Percentiles rank a stretch among this genome's conserved stretches.
phyloP scores from a whole-genome alignment of 164 flowering plant genomes.

The Annona squamosa region DNA sequence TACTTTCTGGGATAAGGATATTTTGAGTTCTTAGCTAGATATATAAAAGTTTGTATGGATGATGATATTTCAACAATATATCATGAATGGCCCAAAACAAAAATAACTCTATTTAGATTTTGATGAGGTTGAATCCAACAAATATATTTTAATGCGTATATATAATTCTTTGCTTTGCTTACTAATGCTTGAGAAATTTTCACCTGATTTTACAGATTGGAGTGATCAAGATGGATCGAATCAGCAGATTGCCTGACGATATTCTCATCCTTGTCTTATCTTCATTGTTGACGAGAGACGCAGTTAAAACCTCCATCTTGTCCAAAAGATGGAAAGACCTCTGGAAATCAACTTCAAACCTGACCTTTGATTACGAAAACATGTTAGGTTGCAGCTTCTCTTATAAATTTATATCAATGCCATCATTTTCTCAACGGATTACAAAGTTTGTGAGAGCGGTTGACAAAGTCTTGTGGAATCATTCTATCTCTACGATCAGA shows the following conservation, averaged over 20 bases:
- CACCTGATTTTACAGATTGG: background rate
- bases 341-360: constrained; percentile 1
- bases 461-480: background rate
- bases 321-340: constrained; percentile 7
- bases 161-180: too few relatives aligned
- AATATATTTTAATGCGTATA: too few relatives aligned
- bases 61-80: too few relatives aligned
- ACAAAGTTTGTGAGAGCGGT: background rate
- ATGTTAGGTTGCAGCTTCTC: background rate
- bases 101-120: too few relatives aligned
- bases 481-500: background rate
- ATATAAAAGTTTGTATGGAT: too few relatives aligned
- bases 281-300: background rate
- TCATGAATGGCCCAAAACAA: too few relatives aligned
- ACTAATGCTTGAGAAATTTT: too few relatives aligned
- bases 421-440: too few relatives aligned
- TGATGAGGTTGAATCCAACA: too few relatives aligned
- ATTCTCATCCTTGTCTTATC: constrained; percentile 1
- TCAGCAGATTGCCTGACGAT: constrained; percentile 1
- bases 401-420: too few relatives aligned
- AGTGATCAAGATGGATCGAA: background rate
- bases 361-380: background rate
- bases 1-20: too few relatives aligned
- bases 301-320: constrained; percentile 2
- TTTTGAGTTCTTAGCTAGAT: too few relatives aligned